phyloP scores from a whole-genome alignment of 495 filamentous ascomycete species.

The Podospora didyma region DNA sequence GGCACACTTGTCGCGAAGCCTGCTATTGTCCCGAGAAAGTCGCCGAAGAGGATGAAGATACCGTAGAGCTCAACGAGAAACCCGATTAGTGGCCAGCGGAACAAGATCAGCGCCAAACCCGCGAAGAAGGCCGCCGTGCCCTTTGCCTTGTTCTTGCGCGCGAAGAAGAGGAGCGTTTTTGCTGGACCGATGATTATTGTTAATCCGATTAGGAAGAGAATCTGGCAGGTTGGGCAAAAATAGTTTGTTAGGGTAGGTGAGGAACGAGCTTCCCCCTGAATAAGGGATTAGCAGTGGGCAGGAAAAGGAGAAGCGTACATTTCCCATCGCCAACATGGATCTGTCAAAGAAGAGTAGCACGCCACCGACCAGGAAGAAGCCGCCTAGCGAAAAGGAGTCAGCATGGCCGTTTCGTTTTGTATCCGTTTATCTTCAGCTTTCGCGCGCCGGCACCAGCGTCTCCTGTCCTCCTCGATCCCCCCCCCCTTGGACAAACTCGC shows the following conservation, averaged over 20 bases:
- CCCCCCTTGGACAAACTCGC: too few species aligned
- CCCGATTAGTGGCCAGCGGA: conserved; percentile 84
- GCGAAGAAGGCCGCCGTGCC: conserved; percentile 83
- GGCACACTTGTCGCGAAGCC: conserved; percentile 82
- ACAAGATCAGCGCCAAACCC: conserved; percentile 81
- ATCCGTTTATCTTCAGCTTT: neutral
- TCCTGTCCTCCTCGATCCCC: too few species aligned
- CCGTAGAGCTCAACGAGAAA: conserved; percentile 91
- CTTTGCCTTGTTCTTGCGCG: conserved; percentile 84
- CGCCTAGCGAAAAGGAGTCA: conserved; percentile 51
- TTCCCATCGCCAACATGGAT: conserved; percentile 63
- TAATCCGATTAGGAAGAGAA: conserved; percentile 94
- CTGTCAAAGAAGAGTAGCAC: conserved; percentile 96
- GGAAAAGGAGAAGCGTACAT: too few species aligned
- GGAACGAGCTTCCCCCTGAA: too few species aligned
- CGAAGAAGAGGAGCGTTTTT: conserved; percentile 91
- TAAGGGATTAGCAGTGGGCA: too few species aligned
- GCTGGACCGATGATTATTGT: conserved; percentile 91
- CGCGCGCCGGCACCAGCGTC: too few species aligned
- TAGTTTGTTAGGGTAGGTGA: neutral
- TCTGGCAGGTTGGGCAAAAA: conserved; percentile 54
- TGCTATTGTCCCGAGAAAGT: conserved; percentile 89
- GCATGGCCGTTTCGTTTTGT: neutral
- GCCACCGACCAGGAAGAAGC: conserved; percentile 88
- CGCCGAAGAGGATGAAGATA: conserved; percentile 88